Evolutionary conservation across 768 basidiomycete species (phyloP), one percentile per base, ranked within the genome.

Genomic region (Lactarius sanguifluus): DNA sequence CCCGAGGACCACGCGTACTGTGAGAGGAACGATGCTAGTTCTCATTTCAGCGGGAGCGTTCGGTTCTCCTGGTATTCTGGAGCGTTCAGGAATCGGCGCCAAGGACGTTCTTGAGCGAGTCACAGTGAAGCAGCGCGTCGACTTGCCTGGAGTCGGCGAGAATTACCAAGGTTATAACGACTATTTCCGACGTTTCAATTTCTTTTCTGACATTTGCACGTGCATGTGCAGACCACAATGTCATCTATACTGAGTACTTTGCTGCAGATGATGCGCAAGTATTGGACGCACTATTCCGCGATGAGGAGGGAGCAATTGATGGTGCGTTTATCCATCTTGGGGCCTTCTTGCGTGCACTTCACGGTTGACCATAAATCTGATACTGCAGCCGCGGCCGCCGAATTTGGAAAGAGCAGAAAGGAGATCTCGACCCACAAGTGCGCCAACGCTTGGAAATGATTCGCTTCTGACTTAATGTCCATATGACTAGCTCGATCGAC

Each of bases 381-480:
- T 0, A 36, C 36, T 43, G n/a, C 38, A 81, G 79, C 75, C 57
- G 76, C 77, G 71, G 70, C 70, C 34, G 69, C 60, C 30, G 73
- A 79, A 52, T 83, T 77, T 75, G 64, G 71, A 10, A 69, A 71
- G 25, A 72, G 73, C 0, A 84, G 3, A 10, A 16, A 43, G 85
- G 85, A 3, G 70, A 83, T 56, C 77, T 89, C 71, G 70, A 78
- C 85, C 1, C 79, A 82, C 69, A 88, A 85, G 88, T 86, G 38
- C 2, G 79, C 87, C 70, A 79, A 73, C 13, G 13, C 36, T 38
- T 38, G 36, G 36, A 8, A 30, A 40, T 20, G 36, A 7, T 64
- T 7, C 10, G 15, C 25, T 54, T 56, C 16, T 54, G 54, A 25
- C 9, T 23, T 28, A 36, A 50, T 47, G 13, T 62, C 20, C 1